These are phyloP conservation scores for Astrephomene gubernaculifera DNA, from an alignment of 139 green algal species.

Conservation along the genomic window DNA sequence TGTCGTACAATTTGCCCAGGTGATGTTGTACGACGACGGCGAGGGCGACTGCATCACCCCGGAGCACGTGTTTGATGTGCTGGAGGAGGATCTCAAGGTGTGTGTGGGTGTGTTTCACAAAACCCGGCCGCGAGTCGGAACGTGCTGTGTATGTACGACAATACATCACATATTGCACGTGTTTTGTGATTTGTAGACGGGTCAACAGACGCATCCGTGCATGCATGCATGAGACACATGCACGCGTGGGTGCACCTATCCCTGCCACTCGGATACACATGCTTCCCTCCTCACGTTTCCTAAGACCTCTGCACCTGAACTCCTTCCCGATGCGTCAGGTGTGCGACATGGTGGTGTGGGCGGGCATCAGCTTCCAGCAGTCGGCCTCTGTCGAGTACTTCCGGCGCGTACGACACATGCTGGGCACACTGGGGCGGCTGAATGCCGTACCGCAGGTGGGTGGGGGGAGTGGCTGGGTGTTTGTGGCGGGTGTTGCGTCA, in stretches of 20 bases:
- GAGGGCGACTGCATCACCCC: constrained; percentile 87
- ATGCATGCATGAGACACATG: no score
- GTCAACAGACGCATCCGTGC: no score
- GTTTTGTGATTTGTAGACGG: no score
- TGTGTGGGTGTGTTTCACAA: no score
- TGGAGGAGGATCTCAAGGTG: constrained; percentile 85
- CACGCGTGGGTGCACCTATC: no score
- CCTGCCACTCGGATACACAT: no score
- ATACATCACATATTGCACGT: no score
- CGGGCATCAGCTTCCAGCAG: constrained; percentile 95
- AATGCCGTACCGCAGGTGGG: constrained; percentile 46
- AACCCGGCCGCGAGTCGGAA: no score
- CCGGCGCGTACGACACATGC: constrained; percentile 66
- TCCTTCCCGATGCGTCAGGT: constrained; percentile 18
- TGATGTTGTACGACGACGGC: constrained; percentile 96
- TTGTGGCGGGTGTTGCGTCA: neutral
- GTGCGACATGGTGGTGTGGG: constrained; percentile 88
- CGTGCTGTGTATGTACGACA: no score
- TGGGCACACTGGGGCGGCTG: constrained; percentile 38
- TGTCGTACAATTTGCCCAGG: no score
- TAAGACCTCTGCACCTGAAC: no score
- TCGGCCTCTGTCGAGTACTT: constrained; percentile 90
- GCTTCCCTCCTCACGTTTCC: no score
- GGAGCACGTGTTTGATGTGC: constrained; percentile 85
- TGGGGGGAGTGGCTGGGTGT: neutral